A percentile compares a stretch with the other conserved stretches of the same genome.
phyloP scores from a whole-genome alignment of 108 stramenopile species.

The Cyclotella cryptica region DNA sequence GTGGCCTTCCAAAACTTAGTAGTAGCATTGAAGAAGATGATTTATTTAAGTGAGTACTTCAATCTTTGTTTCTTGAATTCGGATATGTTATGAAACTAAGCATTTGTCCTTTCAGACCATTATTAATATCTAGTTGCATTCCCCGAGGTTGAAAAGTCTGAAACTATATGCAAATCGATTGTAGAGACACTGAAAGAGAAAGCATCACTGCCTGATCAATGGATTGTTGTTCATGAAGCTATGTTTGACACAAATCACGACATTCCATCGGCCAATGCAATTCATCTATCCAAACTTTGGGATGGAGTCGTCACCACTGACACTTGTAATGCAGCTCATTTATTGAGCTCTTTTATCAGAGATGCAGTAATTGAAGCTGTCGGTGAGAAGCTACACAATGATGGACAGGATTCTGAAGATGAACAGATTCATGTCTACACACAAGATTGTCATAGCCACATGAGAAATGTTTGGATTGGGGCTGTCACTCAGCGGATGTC shows the following conservation, averaged over 20 bases:
- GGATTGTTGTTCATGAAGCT: conserved; percentile 6
- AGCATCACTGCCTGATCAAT: neutral
- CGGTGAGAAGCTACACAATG: too few relatives aligned
- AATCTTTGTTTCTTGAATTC: neutral
- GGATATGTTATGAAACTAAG: neutral
- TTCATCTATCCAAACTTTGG: conserved; percentile 1
- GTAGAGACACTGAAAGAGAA: conserved; percentile 14
- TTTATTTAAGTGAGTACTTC: conserved; percentile 3
- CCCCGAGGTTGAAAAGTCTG: conserved; percentile 13
- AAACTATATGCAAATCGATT: conserved; percentile 15
- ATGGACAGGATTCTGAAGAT: too few relatives aligned
- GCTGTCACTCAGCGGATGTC: too few relatives aligned
- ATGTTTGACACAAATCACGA: conserved; percentile 9
- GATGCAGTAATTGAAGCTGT: too few relatives aligned
- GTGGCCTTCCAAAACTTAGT: conserved; percentile 22
- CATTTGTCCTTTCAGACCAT: conserved; percentile 1
- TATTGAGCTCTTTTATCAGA: too few relatives aligned
- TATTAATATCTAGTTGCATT: conserved; percentile 18
- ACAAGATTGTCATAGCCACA: too few relatives aligned
- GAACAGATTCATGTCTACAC: too few relatives aligned
- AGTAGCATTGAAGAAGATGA: conserved; percentile 3
- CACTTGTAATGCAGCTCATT: too few relatives aligned
- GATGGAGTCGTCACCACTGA: neutral
- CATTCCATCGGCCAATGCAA: neutral
- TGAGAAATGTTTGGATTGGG: too few relatives aligned